Evolutionary conservation across 192 early-diverging fungal species (phyloP), one percentile per base, ranked within the genome.

Genomic region (Podila horticola): DNA sequence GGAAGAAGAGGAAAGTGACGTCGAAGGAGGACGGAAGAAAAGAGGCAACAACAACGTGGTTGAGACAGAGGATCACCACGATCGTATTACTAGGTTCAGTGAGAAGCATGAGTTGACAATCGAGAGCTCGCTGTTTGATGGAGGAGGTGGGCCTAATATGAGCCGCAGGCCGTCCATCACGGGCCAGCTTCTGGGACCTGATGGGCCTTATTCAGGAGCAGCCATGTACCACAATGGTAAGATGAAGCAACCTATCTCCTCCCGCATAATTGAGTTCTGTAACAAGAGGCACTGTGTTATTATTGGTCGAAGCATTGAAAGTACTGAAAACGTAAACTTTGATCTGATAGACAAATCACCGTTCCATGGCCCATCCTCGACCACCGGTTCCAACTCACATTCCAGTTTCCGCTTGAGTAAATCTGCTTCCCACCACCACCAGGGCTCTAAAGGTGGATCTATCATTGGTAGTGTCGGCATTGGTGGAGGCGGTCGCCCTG

Each of bases 391-490:
- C 8, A n/a, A 6, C 8, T 55, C 52, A n/a, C 52, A 52, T 5
- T 1, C 52, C 24, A 55, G 22, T 10, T 55, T 55, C 52, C 52
- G 52, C 22, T 55, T 26, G 24, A 55, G 52, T 22, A 55, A 55
- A n/a, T 55, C 52, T 10, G 17, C 52, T 22, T 9, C 24, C 6
- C 22, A 24, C 52, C 22, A 24, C 52, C 22, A 55, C 24, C 52
- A 55, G 24, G 24, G n/a, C 22, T 22, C 52, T 0, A 55, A 55
- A 17, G 52, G 52, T 11, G 52, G 52, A 12, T 45, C 41, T 0
- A 74, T 74, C n/a, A 74, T 74, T 55, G 72, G 72, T 5, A 65
- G 59, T 22, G 26, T 74, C 2, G 72, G 72, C 8, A 74, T 45
- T 5, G 72, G 64, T 17, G 66, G 61, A 15, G 72, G 72, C 31